Percentiles rank a stretch among this genome's conserved stretches.
Evolutionary conservation across 345 rosid species (phyloP).

Genomic region (Mercurialis annua): DNA sequence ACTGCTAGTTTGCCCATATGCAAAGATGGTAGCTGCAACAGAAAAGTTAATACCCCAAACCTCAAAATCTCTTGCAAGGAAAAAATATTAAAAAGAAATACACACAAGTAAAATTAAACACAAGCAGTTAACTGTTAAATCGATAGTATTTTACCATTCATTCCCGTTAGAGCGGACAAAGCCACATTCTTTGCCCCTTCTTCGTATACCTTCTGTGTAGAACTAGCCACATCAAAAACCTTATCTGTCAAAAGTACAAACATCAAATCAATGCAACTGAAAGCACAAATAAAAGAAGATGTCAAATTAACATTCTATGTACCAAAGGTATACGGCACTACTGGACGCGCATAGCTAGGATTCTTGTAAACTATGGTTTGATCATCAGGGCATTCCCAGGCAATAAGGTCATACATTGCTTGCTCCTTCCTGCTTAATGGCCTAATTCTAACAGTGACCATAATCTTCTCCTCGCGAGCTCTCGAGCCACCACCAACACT

Average conservation of each 20-base stretch:
- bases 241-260: slow-evolving; percentile 51
- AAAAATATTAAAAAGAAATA: neutral
- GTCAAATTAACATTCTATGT: slow-evolving; percentile 6
- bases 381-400: slow-evolving; percentile 85
- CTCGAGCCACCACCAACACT: slow-evolving; percentile 66
- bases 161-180: slow-evolving; percentile 80
- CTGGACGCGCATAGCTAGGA: slow-evolving; percentile 56
- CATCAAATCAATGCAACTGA: neutral
- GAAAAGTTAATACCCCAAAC: slow-evolving; percentile 2
- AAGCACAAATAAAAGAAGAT: neutral
- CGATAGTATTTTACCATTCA: slow-evolving; percentile 86
- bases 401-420: slow-evolving; percentile 80
- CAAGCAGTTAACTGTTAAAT: neutral
- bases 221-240: slow-evolving; percentile 65
- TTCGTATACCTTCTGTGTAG: slow-evolving; percentile 72
- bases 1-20: slow-evolving; percentile 92
- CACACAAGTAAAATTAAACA: too few species aligned
- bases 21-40: slow-evolving; percentile 81
- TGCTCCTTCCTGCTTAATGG: slow-evolving; percentile 81
- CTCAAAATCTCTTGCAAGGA: neutral
- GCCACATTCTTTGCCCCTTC: slow-evolving; percentile 94
- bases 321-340: slow-evolving; percentile 58
- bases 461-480: slow-evolving; percentile 76
- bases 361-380: slow-evolving; percentile 57
- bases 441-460: slow-evolving; percentile 80